Conservation (phyloP, 139 green algal genomes). For the Auxenochlorella pyrenoidosa region DNA sequence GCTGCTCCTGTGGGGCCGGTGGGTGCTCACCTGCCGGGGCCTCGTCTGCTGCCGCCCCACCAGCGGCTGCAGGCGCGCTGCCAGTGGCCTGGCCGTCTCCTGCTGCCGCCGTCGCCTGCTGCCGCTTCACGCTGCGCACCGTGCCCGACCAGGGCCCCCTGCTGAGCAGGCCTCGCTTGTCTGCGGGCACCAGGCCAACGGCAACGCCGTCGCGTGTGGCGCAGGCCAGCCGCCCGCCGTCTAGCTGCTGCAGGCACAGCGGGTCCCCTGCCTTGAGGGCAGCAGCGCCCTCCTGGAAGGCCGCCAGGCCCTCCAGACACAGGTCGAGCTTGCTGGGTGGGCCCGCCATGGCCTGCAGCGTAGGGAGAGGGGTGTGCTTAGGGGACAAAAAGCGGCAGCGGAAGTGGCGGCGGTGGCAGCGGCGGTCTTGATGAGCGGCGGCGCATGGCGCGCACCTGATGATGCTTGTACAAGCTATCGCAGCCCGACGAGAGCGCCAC, state of each 20-base stretch:
- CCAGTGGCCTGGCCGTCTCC: not conserved
- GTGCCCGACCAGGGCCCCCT: slow-evolving; percentile 23
- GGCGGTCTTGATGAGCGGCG: not conserved
- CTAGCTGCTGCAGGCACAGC: slow-evolving; percentile 8
- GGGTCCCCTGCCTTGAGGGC: not conserved
- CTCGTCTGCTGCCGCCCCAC: too few species aligned
- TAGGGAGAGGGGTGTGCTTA: too few species aligned
- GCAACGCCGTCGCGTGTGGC: not conserved
- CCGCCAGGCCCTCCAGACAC: not conserved
- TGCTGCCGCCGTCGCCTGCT: not conserved
- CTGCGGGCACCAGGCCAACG: slow-evolving; percentile 15
- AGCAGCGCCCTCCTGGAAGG: slow-evolving; percentile 20
- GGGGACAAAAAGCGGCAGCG: too few species aligned
- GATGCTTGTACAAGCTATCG: too few species aligned
- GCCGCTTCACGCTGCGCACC: slow-evolving; percentile 29
- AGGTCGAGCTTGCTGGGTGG: slow-evolving; percentile 8
- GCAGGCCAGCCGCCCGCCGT: slow-evolving; percentile 7
- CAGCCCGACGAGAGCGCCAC: too few species aligned
- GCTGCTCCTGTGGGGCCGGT: not conserved
- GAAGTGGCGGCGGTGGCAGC: not conserved
- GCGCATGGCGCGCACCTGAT: too few species aligned
- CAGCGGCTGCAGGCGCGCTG: not conserved
- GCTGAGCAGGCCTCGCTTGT: slow-evolving; percentile 8
- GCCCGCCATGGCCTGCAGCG: not conserved
- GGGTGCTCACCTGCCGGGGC: not conserved